Percentiles rank a stretch among this genome's conserved stretches.
These are phyloP conservation scores for Lichtheimia ornata DNA, from an alignment of 371 early-diverging fungal genomes.

Conservation along the genomic window DNA sequence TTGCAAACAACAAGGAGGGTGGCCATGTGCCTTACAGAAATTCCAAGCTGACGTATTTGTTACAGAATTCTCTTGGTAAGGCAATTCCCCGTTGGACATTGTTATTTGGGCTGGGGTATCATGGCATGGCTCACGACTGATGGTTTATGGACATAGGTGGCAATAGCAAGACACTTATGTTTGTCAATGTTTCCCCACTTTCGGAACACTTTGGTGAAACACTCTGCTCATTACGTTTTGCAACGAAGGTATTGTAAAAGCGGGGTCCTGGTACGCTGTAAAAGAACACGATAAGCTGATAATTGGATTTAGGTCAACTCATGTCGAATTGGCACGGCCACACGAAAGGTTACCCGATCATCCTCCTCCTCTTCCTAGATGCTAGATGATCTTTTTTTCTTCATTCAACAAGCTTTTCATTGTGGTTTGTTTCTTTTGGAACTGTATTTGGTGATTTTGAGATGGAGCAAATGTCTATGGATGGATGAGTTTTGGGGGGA, in stretches of 20 bases:
- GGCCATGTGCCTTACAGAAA: conserved; percentile 96
- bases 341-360: conserved; percentile 7
- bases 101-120: too few species aligned
- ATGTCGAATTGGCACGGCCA: conserved; percentile 75
- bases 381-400: too few species aligned
- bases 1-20: conserved; percentile 77
- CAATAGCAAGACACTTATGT: conserved; percentile 97
- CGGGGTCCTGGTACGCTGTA: not conserved
- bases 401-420: too few species aligned
- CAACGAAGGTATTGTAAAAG: conserved; percentile 72
- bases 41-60: conserved; percentile 93
- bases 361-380: too few species aligned
- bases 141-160: conserved; percentile 54
- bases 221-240: conserved; percentile 94
- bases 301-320: conserved; percentile 49
- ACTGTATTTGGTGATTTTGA: too few species aligned
- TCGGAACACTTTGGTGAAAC: conserved; percentile 81
- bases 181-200: conserved; percentile 94
- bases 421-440: too few species aligned
- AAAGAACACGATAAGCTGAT: not conserved
- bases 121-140: not conserved
- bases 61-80: conserved; percentile 85
- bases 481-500: too few species aligned
- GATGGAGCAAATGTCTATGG: too few species aligned
- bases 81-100: not conserved